phyloP scores from a whole-genome alignment of 2,329 filamentous ascomycete genomes.

The Amylocarpus encephaloides region DNA sequence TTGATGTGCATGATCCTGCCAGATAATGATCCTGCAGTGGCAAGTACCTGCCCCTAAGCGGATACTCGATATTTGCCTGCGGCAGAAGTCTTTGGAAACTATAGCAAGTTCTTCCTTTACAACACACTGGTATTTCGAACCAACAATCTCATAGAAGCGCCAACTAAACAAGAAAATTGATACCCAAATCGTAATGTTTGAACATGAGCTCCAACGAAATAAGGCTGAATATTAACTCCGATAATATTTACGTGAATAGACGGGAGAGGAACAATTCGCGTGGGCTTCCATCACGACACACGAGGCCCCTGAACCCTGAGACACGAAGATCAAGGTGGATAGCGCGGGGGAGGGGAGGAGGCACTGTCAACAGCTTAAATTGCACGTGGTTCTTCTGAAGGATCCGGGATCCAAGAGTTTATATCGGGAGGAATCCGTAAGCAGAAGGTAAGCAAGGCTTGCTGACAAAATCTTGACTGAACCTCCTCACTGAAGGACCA shows the following conservation, averaged over 20 bases:
- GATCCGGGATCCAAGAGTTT: background rate
- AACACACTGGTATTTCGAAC: background rate
- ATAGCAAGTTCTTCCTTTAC: background rate
- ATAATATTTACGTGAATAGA: background rate
- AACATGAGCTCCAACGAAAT: background rate
- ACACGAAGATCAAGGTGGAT: slow-evolving; percentile 5
- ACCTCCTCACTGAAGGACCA: background rate
- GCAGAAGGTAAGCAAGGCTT: slow-evolving; percentile 2
- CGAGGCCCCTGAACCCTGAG: background rate
- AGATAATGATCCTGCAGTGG: slow-evolving; percentile 5
- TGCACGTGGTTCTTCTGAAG: slow-evolving; percentile 2
- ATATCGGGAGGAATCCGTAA: background rate
- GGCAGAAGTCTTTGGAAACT: background rate
- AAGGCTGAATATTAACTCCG: background rate
- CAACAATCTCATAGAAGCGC: background rate
- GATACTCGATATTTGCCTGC: background rate
- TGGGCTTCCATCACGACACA: background rate
- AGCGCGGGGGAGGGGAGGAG: background rate
- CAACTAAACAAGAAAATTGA: background rate
- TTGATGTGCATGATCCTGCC: slow-evolving; percentile 11
- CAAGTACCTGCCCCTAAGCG: background rate
- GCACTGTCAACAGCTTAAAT: background rate
- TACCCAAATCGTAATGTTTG: background rate
- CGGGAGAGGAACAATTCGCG: background rate
- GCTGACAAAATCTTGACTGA: background rate